A percentile compares a stretch with the other conserved stretches of the same genome.
Conservation (phyloP, 2,329 filamentous ascomycete species). For the Fusarium tjaetaba region DNA sequence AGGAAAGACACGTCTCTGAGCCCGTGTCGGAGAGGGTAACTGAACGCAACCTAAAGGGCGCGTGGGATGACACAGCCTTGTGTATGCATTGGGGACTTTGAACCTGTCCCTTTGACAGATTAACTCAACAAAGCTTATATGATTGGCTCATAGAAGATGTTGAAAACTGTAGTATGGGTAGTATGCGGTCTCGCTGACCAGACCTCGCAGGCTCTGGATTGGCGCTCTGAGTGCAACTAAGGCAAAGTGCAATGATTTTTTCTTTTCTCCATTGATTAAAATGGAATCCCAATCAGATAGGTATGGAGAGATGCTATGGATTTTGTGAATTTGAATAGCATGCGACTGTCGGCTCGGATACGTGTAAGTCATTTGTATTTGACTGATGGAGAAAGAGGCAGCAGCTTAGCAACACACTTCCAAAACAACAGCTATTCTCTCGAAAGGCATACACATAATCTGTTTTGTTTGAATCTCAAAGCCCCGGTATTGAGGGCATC, state of each 20-base stretch:
- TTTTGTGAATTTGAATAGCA: not conserved
- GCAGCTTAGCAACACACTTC: not conserved
- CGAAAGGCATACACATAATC: not conserved
- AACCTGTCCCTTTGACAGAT: not conserved
- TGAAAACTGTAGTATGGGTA: not conserved
- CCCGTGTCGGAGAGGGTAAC: too few relatives aligned
- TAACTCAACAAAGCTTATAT: not conserved
- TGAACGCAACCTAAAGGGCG: not conserved
- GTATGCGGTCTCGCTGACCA: not conserved
- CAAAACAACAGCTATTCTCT: not conserved
- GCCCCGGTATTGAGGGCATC: not conserved
- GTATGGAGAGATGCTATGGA: not conserved
- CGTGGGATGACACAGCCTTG: not conserved
- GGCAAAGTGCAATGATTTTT: not conserved
- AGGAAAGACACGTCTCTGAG: not conserved
- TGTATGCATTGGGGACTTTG: not conserved
- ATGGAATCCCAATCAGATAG: not conserved
- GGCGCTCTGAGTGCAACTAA: not conserved
- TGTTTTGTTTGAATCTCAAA: not conserved
- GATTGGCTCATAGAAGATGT: not conserved
- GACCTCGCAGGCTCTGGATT: not conserved
- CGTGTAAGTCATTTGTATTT: conserved; percentile 3
- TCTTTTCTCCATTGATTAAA: too few relatives aligned
- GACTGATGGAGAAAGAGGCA: not conserved
- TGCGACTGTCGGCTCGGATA: not conserved